phyloP scores from a whole-genome alignment of 2,329 filamentous ascomycete genomes.

The Aspergillus felis region DNA sequence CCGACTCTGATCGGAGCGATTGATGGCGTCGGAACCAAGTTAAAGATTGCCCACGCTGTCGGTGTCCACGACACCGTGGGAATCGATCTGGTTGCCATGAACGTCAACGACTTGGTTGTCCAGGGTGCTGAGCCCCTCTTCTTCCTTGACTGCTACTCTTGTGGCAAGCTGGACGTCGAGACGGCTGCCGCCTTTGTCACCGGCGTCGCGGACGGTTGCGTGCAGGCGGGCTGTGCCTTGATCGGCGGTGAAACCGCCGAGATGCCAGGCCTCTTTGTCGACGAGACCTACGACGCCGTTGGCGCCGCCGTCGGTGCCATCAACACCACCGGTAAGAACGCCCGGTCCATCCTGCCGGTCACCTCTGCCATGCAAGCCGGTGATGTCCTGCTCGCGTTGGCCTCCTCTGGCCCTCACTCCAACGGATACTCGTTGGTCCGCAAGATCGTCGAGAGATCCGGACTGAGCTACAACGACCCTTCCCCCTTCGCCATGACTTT shows the following conservation, averaged over 20 bases:
- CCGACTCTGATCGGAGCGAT: conserved; percentile 91
- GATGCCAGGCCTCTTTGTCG: conserved; percentile 92
- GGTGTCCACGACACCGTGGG: conserved; percentile 91
- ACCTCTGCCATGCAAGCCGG: conserved; percentile 72
- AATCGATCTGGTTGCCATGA: conserved; percentile 97
- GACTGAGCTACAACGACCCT: conserved; percentile 65
- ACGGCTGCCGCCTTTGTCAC: conserved; percentile 82
- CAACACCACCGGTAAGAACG: conserved; percentile 47
- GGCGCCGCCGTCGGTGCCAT: conserved; percentile 88
- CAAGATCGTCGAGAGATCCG: conserved; percentile 72
- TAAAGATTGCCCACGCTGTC: conserved; percentile 90
- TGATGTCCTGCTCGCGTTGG: conserved; percentile 80
- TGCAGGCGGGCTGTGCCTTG: conserved; percentile 77
- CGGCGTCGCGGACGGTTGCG: conserved; percentile 84
- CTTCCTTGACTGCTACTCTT: conserved; percentile 98
- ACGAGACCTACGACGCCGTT: conserved; percentile 87
- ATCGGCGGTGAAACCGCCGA: conserved; percentile 98
- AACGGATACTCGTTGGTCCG: conserved; percentile 98
- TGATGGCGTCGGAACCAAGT: conserved; percentile 93
- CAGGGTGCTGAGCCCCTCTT: conserved; percentile 92
- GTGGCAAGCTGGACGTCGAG: conserved; percentile 76
- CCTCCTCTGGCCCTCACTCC: conserved; percentile 84
- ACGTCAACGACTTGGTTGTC: conserved; percentile 95
- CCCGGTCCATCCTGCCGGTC: conserved; percentile 67
- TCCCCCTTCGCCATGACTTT: conserved; percentile 73